Conservation (phyloP, 2,329 filamentous ascomycete genomes). For the Beauveria medogensis region DNA sequence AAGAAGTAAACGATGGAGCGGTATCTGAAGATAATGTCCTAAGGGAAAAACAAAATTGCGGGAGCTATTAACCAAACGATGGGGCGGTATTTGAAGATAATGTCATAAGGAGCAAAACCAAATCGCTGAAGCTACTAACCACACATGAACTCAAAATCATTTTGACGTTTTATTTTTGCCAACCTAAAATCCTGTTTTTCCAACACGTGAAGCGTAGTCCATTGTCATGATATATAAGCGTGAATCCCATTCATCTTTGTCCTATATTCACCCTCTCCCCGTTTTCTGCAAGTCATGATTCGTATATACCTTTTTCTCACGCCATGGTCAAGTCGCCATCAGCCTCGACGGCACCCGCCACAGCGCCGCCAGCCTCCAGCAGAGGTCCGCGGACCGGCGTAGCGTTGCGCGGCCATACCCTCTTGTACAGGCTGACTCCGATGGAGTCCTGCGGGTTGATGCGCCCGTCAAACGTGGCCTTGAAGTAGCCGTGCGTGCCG, state of each 20-base stretch:
- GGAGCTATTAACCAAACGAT: not conserved
- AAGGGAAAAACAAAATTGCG: not conserved
- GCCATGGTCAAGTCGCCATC: conserved; percentile 29
- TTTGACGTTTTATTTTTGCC: not conserved
- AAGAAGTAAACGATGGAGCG: conserved; percentile 13
- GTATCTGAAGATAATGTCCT: not conserved
- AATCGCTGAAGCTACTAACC: not conserved
- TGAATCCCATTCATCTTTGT: not conserved
- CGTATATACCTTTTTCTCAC: not conserved
- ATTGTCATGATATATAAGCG: conserved; percentile 7
- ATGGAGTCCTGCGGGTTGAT: conserved; percentile 95
- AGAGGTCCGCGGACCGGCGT: conserved; percentile 35
- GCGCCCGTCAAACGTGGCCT: conserved; percentile 91
- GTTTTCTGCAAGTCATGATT: not conserved
- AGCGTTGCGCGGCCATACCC: conserved; percentile 71
- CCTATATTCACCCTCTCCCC: not conserved
- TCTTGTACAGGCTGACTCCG: conserved; percentile 81
- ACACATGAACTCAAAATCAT: not conserved
- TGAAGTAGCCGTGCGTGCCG: conserved; percentile 99
- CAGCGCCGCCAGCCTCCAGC: conserved; percentile 26
- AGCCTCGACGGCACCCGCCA: conserved; percentile 10
- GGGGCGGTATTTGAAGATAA: not conserved
- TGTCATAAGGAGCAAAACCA: too few relatives aligned
- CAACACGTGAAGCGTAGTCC: conserved; percentile 9
- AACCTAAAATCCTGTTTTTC: not conserved